A percentile compares a stretch with the other conserved stretches of the same genome.
These are phyloP conservation scores for Chalaropsis thielavioides DNA, from an alignment of 2,329 filamentous ascomycete genomes.

Conservation along the genomic window DNA sequence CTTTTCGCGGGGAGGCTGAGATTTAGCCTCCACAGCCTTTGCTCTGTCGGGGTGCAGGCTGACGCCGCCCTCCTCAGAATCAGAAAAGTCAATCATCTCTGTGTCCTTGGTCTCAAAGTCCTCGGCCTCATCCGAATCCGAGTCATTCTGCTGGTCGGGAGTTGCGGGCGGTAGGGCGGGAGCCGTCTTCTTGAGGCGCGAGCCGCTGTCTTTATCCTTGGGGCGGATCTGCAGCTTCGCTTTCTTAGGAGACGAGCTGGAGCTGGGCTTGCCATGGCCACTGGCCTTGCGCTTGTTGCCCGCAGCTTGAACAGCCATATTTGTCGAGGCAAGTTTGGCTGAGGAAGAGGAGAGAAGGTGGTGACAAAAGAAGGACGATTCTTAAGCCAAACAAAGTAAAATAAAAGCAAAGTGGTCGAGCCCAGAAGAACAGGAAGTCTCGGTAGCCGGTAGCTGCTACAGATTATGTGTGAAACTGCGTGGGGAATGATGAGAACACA, in stretches of 20 bases:
- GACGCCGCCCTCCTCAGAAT: constrained; percentile 40
- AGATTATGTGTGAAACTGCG: neutral
- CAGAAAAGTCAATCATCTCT: constrained; percentile 32
- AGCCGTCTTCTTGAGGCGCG: constrained; percentile 22
- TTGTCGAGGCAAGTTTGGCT: constrained; percentile 7
- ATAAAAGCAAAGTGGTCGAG: neutral
- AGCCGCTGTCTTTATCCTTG: constrained; percentile 21
- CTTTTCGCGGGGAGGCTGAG: constrained; percentile 13
- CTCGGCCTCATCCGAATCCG: constrained; percentile 28
- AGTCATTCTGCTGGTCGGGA: constrained; percentile 23
- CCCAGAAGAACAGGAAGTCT: neutral
- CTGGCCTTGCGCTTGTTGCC: constrained; percentile 45
- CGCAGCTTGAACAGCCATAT: constrained; percentile 26
- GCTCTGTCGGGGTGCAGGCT: constrained; percentile 29
- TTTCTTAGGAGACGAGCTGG: constrained; percentile 37
- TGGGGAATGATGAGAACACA: neutral
- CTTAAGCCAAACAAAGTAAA: neutral
- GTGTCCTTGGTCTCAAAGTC: constrained; percentile 29
- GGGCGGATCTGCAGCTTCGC: constrained; percentile 30
- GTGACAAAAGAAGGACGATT: neutral
- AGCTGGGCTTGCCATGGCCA: constrained; percentile 30
- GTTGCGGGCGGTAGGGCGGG: constrained; percentile 22
- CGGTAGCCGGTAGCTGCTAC: neutral
- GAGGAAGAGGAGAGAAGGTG: constrained; percentile 4
- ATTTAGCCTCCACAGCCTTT: constrained; percentile 23